phyloP scores from a whole-genome alignment of 352 stramenopile genomes.

The Phytophthora pinifolia region DNA sequence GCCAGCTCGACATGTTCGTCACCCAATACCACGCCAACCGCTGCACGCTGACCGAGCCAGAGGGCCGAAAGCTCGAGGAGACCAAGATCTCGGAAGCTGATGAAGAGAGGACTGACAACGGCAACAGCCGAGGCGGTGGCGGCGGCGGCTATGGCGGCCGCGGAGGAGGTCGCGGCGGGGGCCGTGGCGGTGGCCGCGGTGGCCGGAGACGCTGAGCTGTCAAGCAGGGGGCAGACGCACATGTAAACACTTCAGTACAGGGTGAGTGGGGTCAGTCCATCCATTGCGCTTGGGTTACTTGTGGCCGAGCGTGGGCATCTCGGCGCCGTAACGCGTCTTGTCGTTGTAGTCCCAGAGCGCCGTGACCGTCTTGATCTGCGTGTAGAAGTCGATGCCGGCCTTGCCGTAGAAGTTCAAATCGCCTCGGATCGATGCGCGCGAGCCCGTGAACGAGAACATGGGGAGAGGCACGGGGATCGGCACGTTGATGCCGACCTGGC shows the following conservation, averaged over 20 bases:
- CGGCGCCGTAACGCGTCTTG: constrained; percentile 87
- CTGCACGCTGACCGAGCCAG: constrained; percentile 55
- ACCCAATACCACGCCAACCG: constrained; percentile 65
- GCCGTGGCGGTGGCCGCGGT: constrained; percentile 37
- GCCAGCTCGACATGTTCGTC: constrained; percentile 75
- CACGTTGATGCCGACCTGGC: constrained; percentile 97
- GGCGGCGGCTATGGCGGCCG: constrained; percentile 18
- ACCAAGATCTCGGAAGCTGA: constrained; percentile 63
- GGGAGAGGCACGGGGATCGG: constrained; percentile 97
- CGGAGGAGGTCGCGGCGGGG: constrained; percentile 26
- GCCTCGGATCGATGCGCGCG: constrained; percentile 91
- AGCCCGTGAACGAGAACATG: constrained; percentile 98
- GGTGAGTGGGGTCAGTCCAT: constrained; percentile 11
- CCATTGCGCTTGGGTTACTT: constrained; percentile 43
- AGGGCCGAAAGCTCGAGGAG: constrained; percentile 69
- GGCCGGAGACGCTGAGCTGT: constrained; percentile 26
- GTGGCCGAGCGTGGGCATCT: constrained; percentile 91
- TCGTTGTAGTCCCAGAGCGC: constrained; percentile 94
- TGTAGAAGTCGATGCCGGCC: constrained; percentile 97
- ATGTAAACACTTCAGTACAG: constrained; percentile 2
- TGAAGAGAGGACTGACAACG: constrained; percentile 63
- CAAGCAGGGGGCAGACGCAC: neutral
- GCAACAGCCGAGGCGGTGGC: constrained; percentile 23
- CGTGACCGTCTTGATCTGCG: constrained; percentile 97
- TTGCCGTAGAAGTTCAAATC: constrained; percentile 98